A percentile compares a stretch with the other conserved stretches of the same genome.
phyloP scores from a whole-genome alignment of 2,329 filamentous ascomycete species.

The Colletotrichum tabaci region DNA sequence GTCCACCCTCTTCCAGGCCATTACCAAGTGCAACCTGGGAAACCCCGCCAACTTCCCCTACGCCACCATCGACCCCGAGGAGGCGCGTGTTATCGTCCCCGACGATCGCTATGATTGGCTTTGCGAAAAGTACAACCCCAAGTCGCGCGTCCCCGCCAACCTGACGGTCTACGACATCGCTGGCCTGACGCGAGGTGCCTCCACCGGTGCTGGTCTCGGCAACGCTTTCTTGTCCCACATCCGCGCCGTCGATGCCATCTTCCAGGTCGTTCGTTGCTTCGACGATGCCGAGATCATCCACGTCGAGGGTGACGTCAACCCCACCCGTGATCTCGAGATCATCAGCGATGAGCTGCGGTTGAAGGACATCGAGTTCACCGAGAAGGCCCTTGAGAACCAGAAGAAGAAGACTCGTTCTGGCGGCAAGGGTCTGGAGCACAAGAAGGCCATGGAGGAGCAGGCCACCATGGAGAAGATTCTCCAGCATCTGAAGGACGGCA shows the following conservation, averaged over 20 bases:
- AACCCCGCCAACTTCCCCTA: constrained; percentile 99
- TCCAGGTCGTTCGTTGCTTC: constrained; percentile 96
- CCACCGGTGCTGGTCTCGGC: constrained; percentile 96
- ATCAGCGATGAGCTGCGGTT: constrained; percentile 96
- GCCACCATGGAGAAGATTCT: constrained; percentile 93
- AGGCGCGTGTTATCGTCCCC: constrained; percentile 96
- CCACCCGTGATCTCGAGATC: constrained; percentile 92
- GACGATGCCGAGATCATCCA: constrained; percentile 99
- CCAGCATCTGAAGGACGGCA: constrained; percentile 85
- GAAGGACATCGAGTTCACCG: constrained; percentile 98
- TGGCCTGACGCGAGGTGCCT: constrained; percentile 94
- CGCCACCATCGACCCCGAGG: constrained; percentile 98
- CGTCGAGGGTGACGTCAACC: constrained; percentile 98
- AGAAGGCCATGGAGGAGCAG: constrained; percentile 96
- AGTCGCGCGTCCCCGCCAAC: constrained; percentile 96
- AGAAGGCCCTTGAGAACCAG: constrained; percentile 93
- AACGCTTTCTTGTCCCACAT: constrained; percentile 99
- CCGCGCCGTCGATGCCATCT: constrained; percentile 97
- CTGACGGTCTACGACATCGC: constrained; percentile 99
- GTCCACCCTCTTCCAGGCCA: constrained; percentile 99
- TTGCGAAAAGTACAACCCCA: constrained; percentile 96
- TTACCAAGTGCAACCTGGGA: constrained; percentile 96
- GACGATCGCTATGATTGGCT: constrained; percentile 98
- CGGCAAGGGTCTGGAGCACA: constrained; percentile 96
- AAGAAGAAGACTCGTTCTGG: constrained; percentile 96